phyloP scores from a whole-genome alignment of 2,329 filamentous ascomycete genomes.

The Macrophomina phaseolina region DNA sequence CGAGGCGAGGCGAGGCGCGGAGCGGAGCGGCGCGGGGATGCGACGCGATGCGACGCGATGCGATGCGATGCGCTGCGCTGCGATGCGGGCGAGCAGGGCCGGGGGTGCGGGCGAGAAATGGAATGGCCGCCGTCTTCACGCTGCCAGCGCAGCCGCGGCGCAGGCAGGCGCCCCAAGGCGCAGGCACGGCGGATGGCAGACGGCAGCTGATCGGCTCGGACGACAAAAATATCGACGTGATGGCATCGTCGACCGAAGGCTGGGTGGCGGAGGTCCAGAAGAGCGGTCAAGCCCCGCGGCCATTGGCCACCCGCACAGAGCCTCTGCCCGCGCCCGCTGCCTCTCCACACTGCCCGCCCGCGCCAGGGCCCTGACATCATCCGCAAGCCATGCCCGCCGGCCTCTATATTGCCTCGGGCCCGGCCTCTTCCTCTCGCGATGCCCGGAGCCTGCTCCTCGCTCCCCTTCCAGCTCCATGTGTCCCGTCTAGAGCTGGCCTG shows the following conservation, averaged over 20 bases:
- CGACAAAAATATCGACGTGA: background rate
- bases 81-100: background rate
- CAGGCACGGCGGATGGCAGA: background rate
- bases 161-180: background rate
- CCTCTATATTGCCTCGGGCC: background rate
- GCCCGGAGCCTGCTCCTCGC: background rate
- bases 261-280: constrained; percentile 13
- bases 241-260: background rate
- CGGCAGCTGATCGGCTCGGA: background rate
- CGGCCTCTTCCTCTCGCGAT: background rate
- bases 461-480: background rate
- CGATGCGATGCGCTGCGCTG: background rate
- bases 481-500: background rate
- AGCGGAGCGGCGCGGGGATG: background rate
- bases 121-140: background rate
- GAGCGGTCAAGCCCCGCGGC: constrained; percentile 13
- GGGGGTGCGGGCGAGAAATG: background rate
- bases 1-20: background rate
- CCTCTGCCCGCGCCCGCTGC: background rate
- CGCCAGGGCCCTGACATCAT: background rate
- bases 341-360: background rate
- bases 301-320: constrained; percentile 3
- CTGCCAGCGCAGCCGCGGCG: constrained; percentile 6
- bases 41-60: background rate
- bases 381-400: background rate